These are phyloP conservation scores for Spergularia azorica DNA, from an alignment of 179 eudicot genomes.

Conservation along the genomic window DNA sequence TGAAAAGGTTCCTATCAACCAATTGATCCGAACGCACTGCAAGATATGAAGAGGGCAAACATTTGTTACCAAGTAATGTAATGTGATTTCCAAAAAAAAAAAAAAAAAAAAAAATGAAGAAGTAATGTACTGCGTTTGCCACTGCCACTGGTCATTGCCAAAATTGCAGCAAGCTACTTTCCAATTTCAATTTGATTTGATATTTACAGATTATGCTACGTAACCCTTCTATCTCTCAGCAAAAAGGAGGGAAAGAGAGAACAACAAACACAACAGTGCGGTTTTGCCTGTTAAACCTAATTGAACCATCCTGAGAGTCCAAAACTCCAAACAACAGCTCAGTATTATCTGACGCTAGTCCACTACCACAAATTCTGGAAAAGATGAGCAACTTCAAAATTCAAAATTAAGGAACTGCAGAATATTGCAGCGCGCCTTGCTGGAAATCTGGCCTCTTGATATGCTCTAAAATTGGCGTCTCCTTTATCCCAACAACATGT, in stretches of 20 bases:
- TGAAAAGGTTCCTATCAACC: too few relatives aligned
- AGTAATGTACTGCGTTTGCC: background rate
- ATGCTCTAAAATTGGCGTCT: conserved; percentile 59
- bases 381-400: background rate
- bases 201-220: background rate
- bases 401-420: conserved; percentile 22
- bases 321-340: background rate
- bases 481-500: conserved; percentile 61
- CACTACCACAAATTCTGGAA: background rate
- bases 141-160: background rate
- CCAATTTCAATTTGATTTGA: background rate
- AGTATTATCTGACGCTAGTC: background rate
- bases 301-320: background rate
- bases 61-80: background rate
- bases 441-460: conserved; percentile 53
- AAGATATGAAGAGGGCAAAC: too few relatives aligned
- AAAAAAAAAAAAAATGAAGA: too few relatives aligned
- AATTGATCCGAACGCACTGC: too few relatives aligned
- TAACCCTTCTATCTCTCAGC: background rate
- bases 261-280: background rate
- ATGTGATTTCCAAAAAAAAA: too few relatives aligned
- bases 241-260: background rate
- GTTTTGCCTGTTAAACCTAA: background rate
- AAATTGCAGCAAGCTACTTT: conserved; percentile 7
- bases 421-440: conserved; percentile 55